phyloP scores from a whole-genome alignment of 345 rosid species.

The Eucalyptus melliodora region DNA sequence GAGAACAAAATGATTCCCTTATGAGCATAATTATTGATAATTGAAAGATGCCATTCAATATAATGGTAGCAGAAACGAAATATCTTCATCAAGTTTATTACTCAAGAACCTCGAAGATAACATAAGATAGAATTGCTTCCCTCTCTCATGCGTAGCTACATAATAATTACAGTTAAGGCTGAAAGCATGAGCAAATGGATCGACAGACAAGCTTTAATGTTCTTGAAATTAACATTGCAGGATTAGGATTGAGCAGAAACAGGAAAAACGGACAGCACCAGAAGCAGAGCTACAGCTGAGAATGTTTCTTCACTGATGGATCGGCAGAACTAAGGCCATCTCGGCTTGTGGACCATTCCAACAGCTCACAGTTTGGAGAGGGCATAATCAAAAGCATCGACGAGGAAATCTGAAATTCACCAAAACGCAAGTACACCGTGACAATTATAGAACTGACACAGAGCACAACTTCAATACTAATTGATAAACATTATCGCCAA shows the following conservation, averaged over 20 bases:
- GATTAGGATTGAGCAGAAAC: not conserved
- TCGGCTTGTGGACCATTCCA: not conserved
- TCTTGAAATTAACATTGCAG: not conserved
- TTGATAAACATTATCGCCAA: not conserved
- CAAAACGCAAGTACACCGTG: not conserved
- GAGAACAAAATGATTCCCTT: not conserved
- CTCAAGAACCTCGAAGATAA: too few relatives aligned
- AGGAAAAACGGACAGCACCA: not conserved
- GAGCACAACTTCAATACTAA: too few relatives aligned
- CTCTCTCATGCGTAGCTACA: not conserved
- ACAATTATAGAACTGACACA: not conserved
- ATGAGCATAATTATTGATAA: not conserved
- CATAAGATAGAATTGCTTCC: too few relatives aligned
- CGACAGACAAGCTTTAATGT: not conserved
- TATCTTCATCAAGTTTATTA: too few relatives aligned
- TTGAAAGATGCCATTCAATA: not conserved
- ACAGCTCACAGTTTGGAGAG: slow-evolving; percentile 43
- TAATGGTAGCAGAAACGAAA: not conserved
- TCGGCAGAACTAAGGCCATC: not conserved
- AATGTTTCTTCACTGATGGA: not conserved
- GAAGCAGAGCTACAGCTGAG: not conserved
- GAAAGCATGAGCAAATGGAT: not conserved
- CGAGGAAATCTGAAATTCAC: slow-evolving; percentile 49
- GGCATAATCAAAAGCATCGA: slow-evolving; percentile 70
- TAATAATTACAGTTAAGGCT: not conserved